Base-by-base conservation (phyloP, 768 basidiomycete genomes). In the Trichaptum fuscoviolaceum region DNA sequence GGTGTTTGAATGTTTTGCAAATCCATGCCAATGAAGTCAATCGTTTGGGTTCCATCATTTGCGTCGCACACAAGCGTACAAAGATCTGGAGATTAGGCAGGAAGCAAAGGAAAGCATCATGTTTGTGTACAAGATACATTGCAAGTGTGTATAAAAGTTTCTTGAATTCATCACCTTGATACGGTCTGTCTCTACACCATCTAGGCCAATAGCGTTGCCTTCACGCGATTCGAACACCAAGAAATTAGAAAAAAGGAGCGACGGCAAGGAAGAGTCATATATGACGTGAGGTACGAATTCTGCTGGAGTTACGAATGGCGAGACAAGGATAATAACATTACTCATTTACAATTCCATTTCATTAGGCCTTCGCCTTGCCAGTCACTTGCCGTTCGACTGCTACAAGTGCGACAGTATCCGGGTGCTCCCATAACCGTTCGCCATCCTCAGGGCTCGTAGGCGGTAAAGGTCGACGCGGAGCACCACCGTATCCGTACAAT, bases 401-500 rank as follows among this genome's bases (percentile, higher is more conserved):
- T 67, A 92, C 78, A 35, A 95, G 77, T n/a, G 84, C 87, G 70
- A 83, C 84, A 23, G 87, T 88, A 72, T 92, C 86, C 9, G 85
- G 80, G 70, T 95, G 91, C 57, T 84, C 83, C 87, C 90, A 91
- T 64, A 95, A 75, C 4, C 83, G 83, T 60, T 83, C 78, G 17
- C 85, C 90, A 35, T 78, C 85, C 59, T 75, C 82, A 61, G 80
- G 71, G 7, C 83, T 81, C 18, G 90, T 87, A 10, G 90, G 87
- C 61, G 85, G 83, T 62, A 96, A 83, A 15, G 95, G 95, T 72
- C 83, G 85, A 64, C 95, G 83, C n/a, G 93, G 88, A 26, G 77
- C 72, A 0, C 93, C 93, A 17, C 93, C 92, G 73, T 95, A 95
- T 9, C 93, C 93, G 69, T 89, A 83, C 23, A 91, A 74, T 73